Evolutionary conservation across 192 early-diverging fungal genomes (phyloP), one percentile per base, ranked within the genome.

Genomic region (Coemansia sp.): DNA sequence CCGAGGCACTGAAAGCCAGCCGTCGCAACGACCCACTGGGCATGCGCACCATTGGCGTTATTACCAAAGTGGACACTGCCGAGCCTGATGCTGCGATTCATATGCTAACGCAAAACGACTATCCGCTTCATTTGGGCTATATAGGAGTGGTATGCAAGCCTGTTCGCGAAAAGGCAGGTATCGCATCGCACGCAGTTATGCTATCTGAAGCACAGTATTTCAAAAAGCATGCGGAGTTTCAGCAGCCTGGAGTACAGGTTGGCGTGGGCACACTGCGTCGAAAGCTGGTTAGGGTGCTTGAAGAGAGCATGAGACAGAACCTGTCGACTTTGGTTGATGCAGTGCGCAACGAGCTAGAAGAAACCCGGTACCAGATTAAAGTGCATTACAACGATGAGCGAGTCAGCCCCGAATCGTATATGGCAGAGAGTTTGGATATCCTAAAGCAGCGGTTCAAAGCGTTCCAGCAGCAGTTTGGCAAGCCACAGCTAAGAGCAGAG

Each of bases 321-420:
- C 77, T 98, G 35, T 84, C 84, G 55, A 81, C 76, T 7, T 90
- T 98, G 61, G 84, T 89, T n/a, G 89, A 94, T 51, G 88, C 91
- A 0, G 96, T 98, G n/a, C 90, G 97, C 57, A 80, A 63, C 58
- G 94, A 98, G 62, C 81, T 98, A 38, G 94, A 97, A 49, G 94
- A 98, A 72, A 85, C 94, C 10, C 83, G 87, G 12, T 98, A 98
- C 69, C 93, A 97, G 80, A 95, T 94, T 81, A 98, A 98, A 73
- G 96, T 98, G 10, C 92, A 94, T 45, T 98, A 97, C 83, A 97
- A 97, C 57, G 96, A 98, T 73, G 88, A 93, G 55, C 81, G 86
- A 21, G 90, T 98, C 54, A 91, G 91, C 16, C 88, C 96, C 37
- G 94, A 98, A 76, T 91, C 90, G 14, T 98, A 98, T 74, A 91